phyloP scores from a whole-genome alignment of 257 asterid genomes.

The Jaltomata sinuosa region DNA sequence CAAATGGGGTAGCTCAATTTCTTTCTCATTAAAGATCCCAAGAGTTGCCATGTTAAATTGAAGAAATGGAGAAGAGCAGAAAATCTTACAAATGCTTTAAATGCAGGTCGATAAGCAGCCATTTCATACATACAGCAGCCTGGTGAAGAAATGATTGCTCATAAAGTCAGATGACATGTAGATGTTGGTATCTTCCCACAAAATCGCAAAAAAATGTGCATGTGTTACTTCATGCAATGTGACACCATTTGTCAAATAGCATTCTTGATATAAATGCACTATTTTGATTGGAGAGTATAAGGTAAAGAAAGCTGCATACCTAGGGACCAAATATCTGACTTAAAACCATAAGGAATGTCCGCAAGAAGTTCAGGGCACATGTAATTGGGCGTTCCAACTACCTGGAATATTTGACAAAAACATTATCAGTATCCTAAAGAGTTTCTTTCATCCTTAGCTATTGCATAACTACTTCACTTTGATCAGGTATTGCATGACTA shows the following conservation, averaged over 20 bases:
- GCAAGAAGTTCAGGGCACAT: slow-evolving; percentile 99
- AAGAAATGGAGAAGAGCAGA: not conserved
- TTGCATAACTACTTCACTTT: not conserved
- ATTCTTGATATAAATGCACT: not conserved
- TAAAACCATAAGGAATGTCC: slow-evolving; percentile 95
- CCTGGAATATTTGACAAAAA: slow-evolving; percentile 31
- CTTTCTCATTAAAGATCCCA: not conserved
- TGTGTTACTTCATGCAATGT: not conserved
- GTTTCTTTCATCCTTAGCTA: not conserved
- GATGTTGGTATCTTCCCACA: not conserved
- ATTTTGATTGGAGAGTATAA: not conserved
- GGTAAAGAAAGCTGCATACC: slow-evolving; percentile 35
- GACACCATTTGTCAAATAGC: not conserved
- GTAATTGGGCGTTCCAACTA: slow-evolving; percentile 99
- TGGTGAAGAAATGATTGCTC: slow-evolving; percentile 15
- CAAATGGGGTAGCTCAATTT: not conserved
- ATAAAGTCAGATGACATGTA: not conserved
- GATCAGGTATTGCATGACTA: not conserved
- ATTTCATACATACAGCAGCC: slow-evolving; percentile 99
- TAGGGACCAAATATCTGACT: slow-evolving; percentile 98
- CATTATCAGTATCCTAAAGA: not conserved
- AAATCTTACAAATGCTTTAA: slow-evolving; percentile 88
- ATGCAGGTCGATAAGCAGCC: slow-evolving; percentile 99
- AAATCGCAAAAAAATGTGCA: not conserved
- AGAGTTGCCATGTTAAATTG: not conserved